Evolutionary conservation across 2,329 filamentous ascomycete genomes (phyloP).

Genomic region (Microthyrium microscopicum): DNA sequence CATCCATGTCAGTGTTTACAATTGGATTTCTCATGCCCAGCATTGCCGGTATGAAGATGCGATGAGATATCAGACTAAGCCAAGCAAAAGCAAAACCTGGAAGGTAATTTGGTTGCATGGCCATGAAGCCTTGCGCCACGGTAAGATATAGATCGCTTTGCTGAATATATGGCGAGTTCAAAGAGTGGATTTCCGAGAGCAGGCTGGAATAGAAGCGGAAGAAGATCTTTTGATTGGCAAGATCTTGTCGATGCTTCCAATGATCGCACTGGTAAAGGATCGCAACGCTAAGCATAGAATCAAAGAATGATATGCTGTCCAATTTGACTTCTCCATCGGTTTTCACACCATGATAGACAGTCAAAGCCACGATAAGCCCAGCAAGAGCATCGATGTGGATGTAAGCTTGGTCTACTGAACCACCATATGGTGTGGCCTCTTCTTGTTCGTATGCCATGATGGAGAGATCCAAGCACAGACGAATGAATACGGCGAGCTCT

Average conservation of each 20-base stretch:
- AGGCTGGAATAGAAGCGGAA: slow-evolving; percentile 77
- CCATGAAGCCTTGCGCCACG: slow-evolving; percentile 54
- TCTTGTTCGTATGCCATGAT: slow-evolving; percentile 63
- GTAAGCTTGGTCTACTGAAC: slow-evolving; percentile 43
- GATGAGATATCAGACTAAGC: slow-evolving; percentile 68
- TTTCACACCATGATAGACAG: slow-evolving; percentile 55
- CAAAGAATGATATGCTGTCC: slow-evolving; percentile 51
- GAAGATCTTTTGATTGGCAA: slow-evolving; percentile 77
- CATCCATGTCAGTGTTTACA: background rate
- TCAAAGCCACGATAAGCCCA: slow-evolving; percentile 60
- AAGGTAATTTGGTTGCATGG: slow-evolving; percentile 59
- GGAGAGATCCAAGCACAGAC: slow-evolving; percentile 64
- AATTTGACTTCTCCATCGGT: slow-evolving; percentile 39
- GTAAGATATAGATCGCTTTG: slow-evolving; percentile 53
- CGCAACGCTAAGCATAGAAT: slow-evolving; percentile 61
- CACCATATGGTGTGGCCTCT: slow-evolving; percentile 39
- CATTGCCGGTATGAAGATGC: slow-evolving; percentile 66
- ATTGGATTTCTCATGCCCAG: slow-evolving; percentile 50
- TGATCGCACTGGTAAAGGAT: slow-evolving; percentile 74
- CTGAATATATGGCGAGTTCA: slow-evolving; percentile 33
- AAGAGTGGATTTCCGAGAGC: slow-evolving; percentile 56
- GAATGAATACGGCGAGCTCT: slow-evolving; percentile 63
- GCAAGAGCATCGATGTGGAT: slow-evolving; percentile 64
- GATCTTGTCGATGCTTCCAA: slow-evolving; percentile 61
- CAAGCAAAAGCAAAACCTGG: slow-evolving; percentile 76